phyloP scores from a whole-genome alignment of 2,329 filamentous ascomycete genomes.

The Diaporthe longicolla region DNA sequence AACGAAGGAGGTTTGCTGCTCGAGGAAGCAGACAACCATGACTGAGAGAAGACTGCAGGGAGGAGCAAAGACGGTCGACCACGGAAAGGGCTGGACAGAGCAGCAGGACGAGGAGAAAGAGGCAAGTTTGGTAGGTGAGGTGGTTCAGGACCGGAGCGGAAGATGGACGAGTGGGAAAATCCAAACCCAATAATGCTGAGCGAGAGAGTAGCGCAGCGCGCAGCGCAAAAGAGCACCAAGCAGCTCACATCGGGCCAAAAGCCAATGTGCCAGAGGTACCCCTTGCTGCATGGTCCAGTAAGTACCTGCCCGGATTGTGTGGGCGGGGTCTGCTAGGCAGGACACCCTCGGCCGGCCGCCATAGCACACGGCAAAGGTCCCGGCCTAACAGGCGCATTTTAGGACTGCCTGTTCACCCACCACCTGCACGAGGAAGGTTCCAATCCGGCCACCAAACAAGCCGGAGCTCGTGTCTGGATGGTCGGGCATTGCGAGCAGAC shows the following conservation, averaged over 20 bases:
- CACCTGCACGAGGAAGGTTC: neutral
- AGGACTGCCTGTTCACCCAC: conserved; percentile 3
- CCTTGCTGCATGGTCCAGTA: conserved; percentile 23
- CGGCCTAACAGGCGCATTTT: conserved; percentile 8
- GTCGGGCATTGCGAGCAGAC: conserved; percentile 23
- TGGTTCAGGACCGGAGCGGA: conserved; percentile 30
- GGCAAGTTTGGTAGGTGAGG: conserved; percentile 20
- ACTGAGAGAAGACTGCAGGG: conserved; percentile 17
- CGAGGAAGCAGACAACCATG: conserved; percentile 32
- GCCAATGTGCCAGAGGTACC: conserved; percentile 38
- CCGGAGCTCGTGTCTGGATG: neutral
- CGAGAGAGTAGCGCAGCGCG: conserved; percentile 27
- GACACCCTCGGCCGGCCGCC: neutral
- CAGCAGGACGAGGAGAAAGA: conserved; percentile 36
- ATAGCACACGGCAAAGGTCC: conserved; percentile 2
- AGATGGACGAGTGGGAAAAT: conserved; percentile 41
- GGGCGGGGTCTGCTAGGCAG: conserved; percentile 34
- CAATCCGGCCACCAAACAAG: conserved; percentile 8
- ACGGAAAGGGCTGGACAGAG: conserved; percentile 18
- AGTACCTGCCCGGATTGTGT: neutral
- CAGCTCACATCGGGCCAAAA: conserved; percentile 38
- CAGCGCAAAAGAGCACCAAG: conserved; percentile 12
- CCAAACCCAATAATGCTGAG: conserved; percentile 35
- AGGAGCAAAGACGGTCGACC: conserved; percentile 27
- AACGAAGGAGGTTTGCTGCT: conserved; percentile 41